A percentile compares a stretch with the other conserved stretches of the same genome.
Conservation (phyloP, 257 asterid species). For the Osmanthus fragrans region DNA sequence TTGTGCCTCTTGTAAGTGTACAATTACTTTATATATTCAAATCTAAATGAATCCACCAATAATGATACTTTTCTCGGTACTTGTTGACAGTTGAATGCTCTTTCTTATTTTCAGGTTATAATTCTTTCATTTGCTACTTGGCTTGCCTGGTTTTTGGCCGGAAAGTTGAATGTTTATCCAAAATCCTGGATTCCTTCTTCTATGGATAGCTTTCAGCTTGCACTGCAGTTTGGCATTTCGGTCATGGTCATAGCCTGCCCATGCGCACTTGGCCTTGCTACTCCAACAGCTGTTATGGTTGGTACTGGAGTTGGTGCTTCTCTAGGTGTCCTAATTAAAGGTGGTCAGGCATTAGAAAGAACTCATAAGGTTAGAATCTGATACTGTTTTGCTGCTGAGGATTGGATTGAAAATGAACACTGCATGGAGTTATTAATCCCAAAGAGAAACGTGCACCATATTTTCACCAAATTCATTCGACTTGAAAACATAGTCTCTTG, state of each 20-base stretch:
- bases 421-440: not conserved
- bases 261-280: conserved; percentile 87
- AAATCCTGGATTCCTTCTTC: conserved; percentile 68
- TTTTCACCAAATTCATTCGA: not conserved
- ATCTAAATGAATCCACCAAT: not conserved
- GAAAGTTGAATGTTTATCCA: conserved; percentile 57
- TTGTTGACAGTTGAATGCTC: conserved; percentile 3
- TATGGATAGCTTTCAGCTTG: conserved; percentile 78
- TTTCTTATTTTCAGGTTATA: conserved; percentile 46
- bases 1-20: conserved; percentile 56
- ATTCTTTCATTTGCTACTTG: conserved; percentile 55
- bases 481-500: not conserved
- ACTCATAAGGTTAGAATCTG: conserved; percentile 66
- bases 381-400: not conserved
- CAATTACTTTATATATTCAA: not conserved
- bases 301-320: conserved; percentile 85
- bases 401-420: not conserved
- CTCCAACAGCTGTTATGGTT: conserved; percentile 93
- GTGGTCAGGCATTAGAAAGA: conserved; percentile 83
- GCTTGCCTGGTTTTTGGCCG: conserved; percentile 75
- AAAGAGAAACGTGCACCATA: not conserved
- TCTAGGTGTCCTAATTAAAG: conserved; percentile 84
- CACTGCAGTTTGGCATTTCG: conserved; percentile 82
- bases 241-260: conserved; percentile 93
- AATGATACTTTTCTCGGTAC: not conserved